Conservation (phyloP, 768 basidiomycete species). For the Leccinum barrowsii region DNA sequence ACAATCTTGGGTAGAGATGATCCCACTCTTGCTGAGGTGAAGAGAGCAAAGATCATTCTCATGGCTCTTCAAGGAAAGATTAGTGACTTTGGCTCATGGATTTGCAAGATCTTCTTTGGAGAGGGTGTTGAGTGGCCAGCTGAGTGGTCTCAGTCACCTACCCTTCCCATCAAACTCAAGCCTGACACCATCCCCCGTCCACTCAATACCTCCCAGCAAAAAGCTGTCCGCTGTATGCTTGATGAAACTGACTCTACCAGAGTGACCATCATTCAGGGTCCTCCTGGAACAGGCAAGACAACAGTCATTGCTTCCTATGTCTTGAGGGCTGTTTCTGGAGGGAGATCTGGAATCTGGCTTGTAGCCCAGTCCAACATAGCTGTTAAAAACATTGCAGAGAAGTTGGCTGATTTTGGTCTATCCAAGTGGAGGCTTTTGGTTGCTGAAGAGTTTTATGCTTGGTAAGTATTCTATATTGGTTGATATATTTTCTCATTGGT, state of each 20-base stretch:
- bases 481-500: background rate
- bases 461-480: conserved; percentile 41
- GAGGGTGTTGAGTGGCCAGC: conserved; percentile 37
- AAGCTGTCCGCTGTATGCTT: conserved; percentile 38
- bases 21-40: conserved; percentile 56
- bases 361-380: conserved; percentile 85
- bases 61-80: conserved; percentile 34
- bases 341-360: conserved; percentile 63
- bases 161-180: conserved; percentile 17
- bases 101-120: conserved; percentile 33
- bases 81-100: conserved; percentile 35
- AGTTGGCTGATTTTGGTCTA: conserved; percentile 55
- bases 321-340: conserved; percentile 38
- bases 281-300: conserved; percentile 72
- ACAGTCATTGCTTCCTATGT: conserved; percentile 69
- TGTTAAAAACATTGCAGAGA: conserved; percentile 87
- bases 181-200: conserved; percentile 20
- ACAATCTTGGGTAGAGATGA: conserved; percentile 52
- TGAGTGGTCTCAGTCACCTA: conserved; percentile 23
- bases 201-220: conserved; percentile 39
- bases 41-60: conserved; percentile 32
- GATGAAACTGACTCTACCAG: conserved; percentile 31
- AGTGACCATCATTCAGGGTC: conserved; percentile 42
- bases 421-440: conserved; percentile 63
- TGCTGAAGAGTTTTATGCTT: conserved; percentile 65